phyloP scores from a whole-genome alignment of 371 early-diverging fungal species.

The Blastocladiella emersonii region DNA sequence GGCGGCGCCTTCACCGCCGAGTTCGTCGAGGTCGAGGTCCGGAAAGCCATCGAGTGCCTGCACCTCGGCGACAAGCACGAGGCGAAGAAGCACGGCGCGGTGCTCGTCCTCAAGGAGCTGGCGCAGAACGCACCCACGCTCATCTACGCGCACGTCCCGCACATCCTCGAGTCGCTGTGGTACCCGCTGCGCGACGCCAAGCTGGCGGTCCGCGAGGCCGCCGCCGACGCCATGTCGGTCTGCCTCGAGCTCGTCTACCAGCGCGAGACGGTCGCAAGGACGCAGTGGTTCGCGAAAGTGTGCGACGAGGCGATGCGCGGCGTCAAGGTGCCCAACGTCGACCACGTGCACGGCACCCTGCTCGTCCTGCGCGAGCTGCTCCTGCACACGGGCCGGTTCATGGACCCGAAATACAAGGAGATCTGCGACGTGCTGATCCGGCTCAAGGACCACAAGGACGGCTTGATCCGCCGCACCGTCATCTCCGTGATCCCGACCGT shows the following conservation, averaged over 20 bases:
- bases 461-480: conserved; percentile 66
- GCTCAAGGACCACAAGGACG: conserved; percentile 69
- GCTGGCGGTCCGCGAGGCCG: conserved; percentile 61
- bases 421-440: conserved; percentile 62
- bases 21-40: conserved; percentile 74
- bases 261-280: conserved; percentile 54
- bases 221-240: conserved; percentile 70
- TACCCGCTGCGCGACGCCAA: conserved; percentile 71
- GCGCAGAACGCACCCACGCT: conserved; percentile 70
- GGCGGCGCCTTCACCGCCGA: conserved; percentile 69
- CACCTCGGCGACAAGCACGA: conserved; percentile 65
- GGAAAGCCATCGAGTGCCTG: conserved; percentile 77
- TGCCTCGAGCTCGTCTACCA: conserved; percentile 68
- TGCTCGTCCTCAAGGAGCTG: conserved; percentile 68
- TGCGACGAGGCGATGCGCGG: conserved; percentile 74
- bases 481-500: conserved; percentile 68
- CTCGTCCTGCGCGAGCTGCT: conserved; percentile 69
- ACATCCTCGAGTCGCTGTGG: conserved; percentile 80
- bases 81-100: conserved; percentile 69
- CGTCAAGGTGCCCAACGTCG: conserved; percentile 45
- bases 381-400: conserved; percentile 69
- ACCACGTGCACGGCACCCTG: conserved; percentile 80
- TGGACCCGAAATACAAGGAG: conserved; percentile 63
- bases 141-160: conserved; percentile 67
- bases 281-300: conserved; percentile 60